Conservation (phyloP, 129 eudicot species). For the Tagetes patula region DNA sequence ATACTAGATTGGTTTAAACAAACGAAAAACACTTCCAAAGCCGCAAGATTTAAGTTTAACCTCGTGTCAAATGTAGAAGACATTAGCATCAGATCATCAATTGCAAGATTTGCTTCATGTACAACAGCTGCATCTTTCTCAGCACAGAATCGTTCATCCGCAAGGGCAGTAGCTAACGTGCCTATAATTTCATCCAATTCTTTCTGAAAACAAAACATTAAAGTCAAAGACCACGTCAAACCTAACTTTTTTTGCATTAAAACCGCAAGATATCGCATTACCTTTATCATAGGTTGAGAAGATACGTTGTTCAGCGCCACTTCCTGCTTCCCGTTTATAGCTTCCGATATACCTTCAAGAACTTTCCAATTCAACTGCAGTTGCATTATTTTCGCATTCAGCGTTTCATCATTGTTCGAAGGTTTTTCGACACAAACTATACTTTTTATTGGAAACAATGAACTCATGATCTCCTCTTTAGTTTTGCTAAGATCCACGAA, state of each 20-base stretch:
- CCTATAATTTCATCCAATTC: conserved; percentile 31
- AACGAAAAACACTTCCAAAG: too few relatives aligned
- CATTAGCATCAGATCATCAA: conserved; percentile 34
- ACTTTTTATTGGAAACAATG: conserved; percentile 33
- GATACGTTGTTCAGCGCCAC: conserved; percentile 17
- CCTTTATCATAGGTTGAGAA: conserved; percentile 36
- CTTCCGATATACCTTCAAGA: conserved; percentile 28
- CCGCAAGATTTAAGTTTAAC: conserved; percentile 31
- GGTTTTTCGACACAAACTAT: not conserved
- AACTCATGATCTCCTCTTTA: conserved; percentile 39
- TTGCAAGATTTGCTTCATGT: conserved; percentile 10
- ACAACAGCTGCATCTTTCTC: conserved; percentile 24
- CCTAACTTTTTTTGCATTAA: not conserved
- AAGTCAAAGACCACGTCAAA: not conserved
- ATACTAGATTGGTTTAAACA: too few relatives aligned
- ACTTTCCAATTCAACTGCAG: conserved; percentile 20
- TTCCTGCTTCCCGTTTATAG: conserved; percentile 17
- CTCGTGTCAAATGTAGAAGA: conserved; percentile 38
- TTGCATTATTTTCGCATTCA: not conserved
- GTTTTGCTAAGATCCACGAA: conserved; percentile 38
- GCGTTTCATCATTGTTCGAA: conserved; percentile 13
- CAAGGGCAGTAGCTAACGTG: conserved; percentile 22
- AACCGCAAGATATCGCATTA: conserved; percentile 2
- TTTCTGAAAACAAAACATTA: conserved; percentile 25
- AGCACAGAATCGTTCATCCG: not conserved